These are phyloP conservation scores for Hemileia vastatrix DNA, from an alignment of 1,284 basidiomycete genomes.

Conservation along the genomic window DNA sequence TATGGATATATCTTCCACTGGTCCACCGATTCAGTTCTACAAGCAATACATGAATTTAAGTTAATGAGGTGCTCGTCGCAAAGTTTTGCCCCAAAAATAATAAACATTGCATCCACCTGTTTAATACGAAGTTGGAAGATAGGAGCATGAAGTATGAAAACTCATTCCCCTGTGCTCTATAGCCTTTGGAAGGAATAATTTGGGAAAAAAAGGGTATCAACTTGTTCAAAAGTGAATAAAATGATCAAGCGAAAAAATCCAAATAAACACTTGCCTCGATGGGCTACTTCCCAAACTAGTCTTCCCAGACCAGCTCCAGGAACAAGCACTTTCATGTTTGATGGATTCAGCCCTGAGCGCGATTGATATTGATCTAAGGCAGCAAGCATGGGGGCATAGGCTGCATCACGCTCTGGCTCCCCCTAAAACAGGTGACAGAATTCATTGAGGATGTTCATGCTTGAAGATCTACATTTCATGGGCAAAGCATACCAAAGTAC, in stretches of 20 bases:
- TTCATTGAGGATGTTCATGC: not conserved
- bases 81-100: no score
- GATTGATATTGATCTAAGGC: conserved; percentile 61
- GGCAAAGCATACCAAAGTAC: conserved; percentile 54
- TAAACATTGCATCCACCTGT: no score
- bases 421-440: conserved; percentile 51
- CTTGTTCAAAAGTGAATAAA: no score
- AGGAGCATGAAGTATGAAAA: conserved; percentile 89
- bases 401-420: conserved; percentile 59
- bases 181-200: no score
- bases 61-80: no score
- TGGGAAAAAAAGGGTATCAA: no score
- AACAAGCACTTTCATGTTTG: conserved; percentile 66
- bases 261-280: conserved; percentile 53
- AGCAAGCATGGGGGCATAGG: conserved; percentile 68
- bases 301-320: conserved; percentile 79
- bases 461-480: not conserved
- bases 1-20: conserved; percentile 73
- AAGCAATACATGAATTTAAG: no score
- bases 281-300: conserved; percentile 73
- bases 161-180: conserved; percentile 79
- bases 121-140: conserved; percentile 69
- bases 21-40: conserved; percentile 53
- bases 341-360: conserved; percentile 48
- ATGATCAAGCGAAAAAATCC: not conserved